phyloP scores from a whole-genome alignment of 78 protist genomes.

The Protostelium mycophagum region DNA sequence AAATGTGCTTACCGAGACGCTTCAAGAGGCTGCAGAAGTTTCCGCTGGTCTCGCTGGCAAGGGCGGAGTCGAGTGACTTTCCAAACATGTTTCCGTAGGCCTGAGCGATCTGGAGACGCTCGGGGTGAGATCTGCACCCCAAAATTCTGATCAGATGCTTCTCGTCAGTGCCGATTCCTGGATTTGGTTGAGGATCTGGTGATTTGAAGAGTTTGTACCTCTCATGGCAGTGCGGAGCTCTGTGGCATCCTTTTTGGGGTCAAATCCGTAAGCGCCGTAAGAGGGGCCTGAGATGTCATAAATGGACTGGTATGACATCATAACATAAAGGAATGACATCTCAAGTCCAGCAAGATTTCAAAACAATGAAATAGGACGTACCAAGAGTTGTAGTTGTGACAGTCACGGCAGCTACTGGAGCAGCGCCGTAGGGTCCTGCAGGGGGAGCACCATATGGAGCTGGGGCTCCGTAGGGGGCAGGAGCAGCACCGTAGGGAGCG shows the following conservation, averaged over 20 bases:
- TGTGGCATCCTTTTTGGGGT: not conserved
- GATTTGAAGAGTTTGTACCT: not conserved
- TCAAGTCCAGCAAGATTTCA: no score
- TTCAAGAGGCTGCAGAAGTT: constrained; percentile 5
- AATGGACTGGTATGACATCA: not conserved
- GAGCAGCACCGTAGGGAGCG: not conserved
- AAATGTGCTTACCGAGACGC: not conserved
- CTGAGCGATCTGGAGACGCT: not conserved
- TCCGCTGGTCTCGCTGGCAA: constrained; percentile 7
- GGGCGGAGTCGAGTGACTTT: not conserved
- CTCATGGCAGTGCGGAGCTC: constrained; percentile 2
- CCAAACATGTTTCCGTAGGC: not conserved
- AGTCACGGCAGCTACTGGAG: no score
- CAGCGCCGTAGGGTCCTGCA: no score
- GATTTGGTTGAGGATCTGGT: not conserved
- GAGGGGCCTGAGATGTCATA: not conserved
- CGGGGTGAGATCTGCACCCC: not conserved
- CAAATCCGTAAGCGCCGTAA: not conserved
- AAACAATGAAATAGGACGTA: not conserved
- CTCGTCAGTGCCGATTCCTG: constrained; percentile 12
- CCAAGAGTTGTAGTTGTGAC: not conserved
- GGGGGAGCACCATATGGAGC: not conserved
- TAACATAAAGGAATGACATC: no score
- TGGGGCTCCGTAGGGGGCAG: not conserved
- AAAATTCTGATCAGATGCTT: not conserved